Conservation (phyloP, 176 grass and related monocot species). For the Chloris gayana region DNA sequence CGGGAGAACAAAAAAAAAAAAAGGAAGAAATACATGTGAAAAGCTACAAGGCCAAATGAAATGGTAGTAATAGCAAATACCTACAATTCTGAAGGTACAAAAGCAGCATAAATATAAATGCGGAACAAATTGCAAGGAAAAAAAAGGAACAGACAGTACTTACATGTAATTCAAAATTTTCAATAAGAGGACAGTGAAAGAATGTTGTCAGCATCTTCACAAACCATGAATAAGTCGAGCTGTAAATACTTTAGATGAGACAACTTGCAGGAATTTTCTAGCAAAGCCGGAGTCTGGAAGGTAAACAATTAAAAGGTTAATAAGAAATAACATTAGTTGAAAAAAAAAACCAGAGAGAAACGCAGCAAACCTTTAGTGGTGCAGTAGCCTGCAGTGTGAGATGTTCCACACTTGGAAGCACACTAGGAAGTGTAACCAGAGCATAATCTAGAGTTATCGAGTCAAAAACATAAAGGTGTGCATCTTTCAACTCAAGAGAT, state of each 20-base stretch:
- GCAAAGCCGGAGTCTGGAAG: not conserved
- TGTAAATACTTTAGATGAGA: not conserved
- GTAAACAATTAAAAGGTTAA: not conserved
- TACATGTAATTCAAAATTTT: constrained; percentile 1
- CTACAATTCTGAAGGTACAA: no score
- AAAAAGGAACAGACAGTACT: not conserved
- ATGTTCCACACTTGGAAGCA: constrained; percentile 7
- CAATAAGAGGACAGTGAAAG: not conserved
- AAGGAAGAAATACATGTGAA: no score
- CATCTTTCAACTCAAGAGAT: not conserved
- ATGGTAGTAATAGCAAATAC: no score
- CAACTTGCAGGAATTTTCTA: not conserved
- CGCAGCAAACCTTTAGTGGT: not conserved
- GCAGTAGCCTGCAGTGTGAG: not conserved
- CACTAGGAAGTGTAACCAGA: not conserved
- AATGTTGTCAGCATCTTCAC: not conserved
- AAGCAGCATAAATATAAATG: not conserved
- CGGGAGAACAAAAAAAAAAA: no score
- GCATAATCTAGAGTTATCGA: not conserved
- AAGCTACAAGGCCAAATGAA: no score
- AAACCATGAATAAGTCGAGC: not conserved
- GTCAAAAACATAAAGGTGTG: not conserved
- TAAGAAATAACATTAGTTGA: not conserved
- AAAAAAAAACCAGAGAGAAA: not conserved
- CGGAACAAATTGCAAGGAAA: not conserved